Evolutionary conservation across 176 grass and related monocot genomes (phyloP).

Genomic region (Saccharum officinarum): DNA sequence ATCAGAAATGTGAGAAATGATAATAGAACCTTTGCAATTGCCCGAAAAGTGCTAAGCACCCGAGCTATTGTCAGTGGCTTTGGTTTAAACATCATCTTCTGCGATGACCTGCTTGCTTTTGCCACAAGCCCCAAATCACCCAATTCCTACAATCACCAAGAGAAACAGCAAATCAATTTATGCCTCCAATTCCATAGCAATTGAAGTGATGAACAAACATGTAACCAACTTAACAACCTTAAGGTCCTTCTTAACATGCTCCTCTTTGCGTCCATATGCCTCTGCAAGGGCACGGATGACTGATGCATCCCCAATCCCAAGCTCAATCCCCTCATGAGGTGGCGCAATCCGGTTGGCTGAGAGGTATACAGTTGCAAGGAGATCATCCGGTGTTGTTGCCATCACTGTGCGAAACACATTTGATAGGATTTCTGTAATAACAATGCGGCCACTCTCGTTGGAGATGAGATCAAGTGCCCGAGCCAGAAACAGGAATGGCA

Average conservation of each 20-base stretch:
- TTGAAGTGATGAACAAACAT: conserved; percentile 14
- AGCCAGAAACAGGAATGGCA: conserved; percentile 89
- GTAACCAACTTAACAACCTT: conserved; percentile 54
- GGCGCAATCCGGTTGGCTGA: conserved; percentile 84
- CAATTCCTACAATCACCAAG: conserved; percentile 59
- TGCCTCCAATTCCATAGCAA: neutral
- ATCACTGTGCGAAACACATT: conserved; percentile 88
- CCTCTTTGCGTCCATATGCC: conserved; percentile 95
- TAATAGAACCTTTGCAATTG: conserved; percentile 77
- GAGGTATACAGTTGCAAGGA: conserved; percentile 89
- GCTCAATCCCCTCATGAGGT: conserved; percentile 92
- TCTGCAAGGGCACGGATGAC: conserved; percentile 86
- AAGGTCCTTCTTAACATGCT: conserved; percentile 93
- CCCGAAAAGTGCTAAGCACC: conserved; percentile 75
- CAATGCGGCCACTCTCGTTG: conserved; percentile 78
- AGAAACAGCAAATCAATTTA: conserved; percentile 22
- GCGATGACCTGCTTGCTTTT: conserved; percentile 87
- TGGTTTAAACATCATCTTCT: conserved; percentile 93
- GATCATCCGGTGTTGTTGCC: conserved; percentile 73
- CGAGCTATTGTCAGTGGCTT: conserved; percentile 75
- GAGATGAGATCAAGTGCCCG: conserved; percentile 86
- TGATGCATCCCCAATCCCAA: conserved; percentile 89
- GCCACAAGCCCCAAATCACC: conserved; percentile 98
- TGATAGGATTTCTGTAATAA: conserved; percentile 87
- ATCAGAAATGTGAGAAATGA: conserved; percentile 18